Percentiles rank a stretch among this genome's conserved stretches.
Evolutionary conservation across 768 basidiomycete genomes (phyloP).

Genomic region (Neoboletus subvelutipes): DNA sequence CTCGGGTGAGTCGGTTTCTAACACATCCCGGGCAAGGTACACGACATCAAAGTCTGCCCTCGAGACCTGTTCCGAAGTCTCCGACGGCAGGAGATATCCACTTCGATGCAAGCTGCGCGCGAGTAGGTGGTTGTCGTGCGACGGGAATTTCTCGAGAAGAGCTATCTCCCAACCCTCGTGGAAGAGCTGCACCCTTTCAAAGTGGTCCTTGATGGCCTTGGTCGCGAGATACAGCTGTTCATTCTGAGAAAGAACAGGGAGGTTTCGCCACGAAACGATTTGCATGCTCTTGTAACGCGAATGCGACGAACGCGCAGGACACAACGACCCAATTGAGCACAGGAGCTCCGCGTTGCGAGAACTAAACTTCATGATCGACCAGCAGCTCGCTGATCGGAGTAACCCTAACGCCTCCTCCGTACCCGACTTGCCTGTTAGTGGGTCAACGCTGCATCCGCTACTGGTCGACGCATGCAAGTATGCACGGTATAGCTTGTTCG

Average conservation of each 20-base stretch:
- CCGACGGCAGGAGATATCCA: constrained; percentile 7
- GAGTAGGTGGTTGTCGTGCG: constrained; percentile 5
- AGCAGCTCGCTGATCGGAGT: constrained; percentile 37
- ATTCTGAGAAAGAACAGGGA: constrained; percentile 29
- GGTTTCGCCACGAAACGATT: constrained; percentile 31
- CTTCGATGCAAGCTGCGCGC: constrained; percentile 13
- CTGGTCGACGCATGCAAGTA: constrained; percentile 45
- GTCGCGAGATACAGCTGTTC: constrained; percentile 22
- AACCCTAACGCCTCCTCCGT: constrained; percentile 42
- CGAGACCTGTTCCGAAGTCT: neutral
- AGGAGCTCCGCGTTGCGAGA: constrained; percentile 32
- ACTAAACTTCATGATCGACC: constrained; percentile 38
- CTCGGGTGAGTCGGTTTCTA: neutral
- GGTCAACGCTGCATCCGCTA: constrained; percentile 39
- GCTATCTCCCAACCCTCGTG: neutral
- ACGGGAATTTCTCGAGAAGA: neutral
- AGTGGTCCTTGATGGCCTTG: constrained; percentile 28
- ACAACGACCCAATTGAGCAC: constrained; percentile 31
- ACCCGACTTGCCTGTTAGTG: constrained; percentile 44
- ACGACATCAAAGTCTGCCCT: neutral
- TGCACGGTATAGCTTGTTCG: constrained; percentile 34
- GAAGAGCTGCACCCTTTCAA: constrained; percentile 10
- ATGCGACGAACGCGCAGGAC: constrained; percentile 17
- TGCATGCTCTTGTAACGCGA: constrained; percentile 41
- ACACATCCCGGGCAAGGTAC: constrained; percentile 13